Percentiles rank a stretch among this genome's conserved stretches.
Conservation (phyloP, 2,329 filamentous ascomycete species). For the Pyrenophora tritici-repentis region DNA sequence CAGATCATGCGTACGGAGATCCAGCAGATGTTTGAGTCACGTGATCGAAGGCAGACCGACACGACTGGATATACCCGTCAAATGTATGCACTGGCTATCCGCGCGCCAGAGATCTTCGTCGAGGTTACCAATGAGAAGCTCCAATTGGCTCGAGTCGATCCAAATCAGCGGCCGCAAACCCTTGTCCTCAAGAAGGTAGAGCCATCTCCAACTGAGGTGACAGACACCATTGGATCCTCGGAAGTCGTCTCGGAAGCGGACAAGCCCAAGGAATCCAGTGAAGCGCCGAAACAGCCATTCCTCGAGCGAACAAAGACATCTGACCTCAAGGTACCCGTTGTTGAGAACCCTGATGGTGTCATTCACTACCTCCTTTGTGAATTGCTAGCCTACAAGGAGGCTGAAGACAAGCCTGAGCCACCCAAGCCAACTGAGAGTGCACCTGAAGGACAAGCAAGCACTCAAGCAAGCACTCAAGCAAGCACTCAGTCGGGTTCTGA, state of each 20-base stretch:
- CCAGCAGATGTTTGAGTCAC: slow-evolving; percentile 70
- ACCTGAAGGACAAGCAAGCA: slow-evolving; percentile 22
- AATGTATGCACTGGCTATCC: slow-evolving; percentile 78
- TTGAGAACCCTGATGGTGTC: slow-evolving; percentile 93
- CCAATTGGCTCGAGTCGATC: slow-evolving; percentile 69
- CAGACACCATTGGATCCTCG: slow-evolving; percentile 20
- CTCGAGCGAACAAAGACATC: slow-evolving; percentile 66
- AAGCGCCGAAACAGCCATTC: slow-evolving; percentile 52
- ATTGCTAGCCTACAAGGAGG: slow-evolving; percentile 86
- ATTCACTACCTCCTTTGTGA: slow-evolving; percentile 94
- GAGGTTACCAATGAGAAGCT: slow-evolving; percentile 85
- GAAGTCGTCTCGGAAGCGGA: slow-evolving; percentile 41
- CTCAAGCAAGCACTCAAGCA: slow-evolving; percentile 15
- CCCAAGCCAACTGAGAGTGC: slow-evolving; percentile 51
- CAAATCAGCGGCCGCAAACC: slow-evolving; percentile 57
- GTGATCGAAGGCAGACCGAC: slow-evolving; percentile 62
- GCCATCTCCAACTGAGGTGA: slow-evolving; percentile 23
- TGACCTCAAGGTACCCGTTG: slow-evolving; percentile 79
- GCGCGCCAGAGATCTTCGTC: slow-evolving; percentile 83
- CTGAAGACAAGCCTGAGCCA: slow-evolving; percentile 77
- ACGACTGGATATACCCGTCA: slow-evolving; percentile 74
- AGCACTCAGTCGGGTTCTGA: slow-evolving; percentile 13
- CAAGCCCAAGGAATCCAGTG: slow-evolving; percentile 42
- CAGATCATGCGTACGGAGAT: slow-evolving; percentile 94
- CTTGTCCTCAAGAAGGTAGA: slow-evolving; percentile 59